Conservation (phyloP, 1,284 basidiomycete genomes). For the Apiotrichum laibachii region DNA sequence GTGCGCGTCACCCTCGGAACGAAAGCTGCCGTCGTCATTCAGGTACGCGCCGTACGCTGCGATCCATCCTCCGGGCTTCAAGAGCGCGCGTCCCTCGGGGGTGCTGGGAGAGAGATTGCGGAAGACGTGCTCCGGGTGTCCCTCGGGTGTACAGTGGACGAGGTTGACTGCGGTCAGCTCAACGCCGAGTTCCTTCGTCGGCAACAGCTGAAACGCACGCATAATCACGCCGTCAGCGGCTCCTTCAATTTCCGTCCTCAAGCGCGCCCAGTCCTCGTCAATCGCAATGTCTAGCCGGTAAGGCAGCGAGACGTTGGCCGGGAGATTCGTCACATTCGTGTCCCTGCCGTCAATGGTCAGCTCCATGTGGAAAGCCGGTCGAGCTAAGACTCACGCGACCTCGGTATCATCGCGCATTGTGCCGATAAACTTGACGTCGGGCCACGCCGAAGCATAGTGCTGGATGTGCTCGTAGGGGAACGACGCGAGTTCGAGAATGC, state of each 20-base stretch:
- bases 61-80: conserved; percentile 30
- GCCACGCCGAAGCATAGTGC: conserved; percentile 26
- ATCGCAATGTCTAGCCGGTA: conserved; percentile 23
- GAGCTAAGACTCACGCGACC: conserved; percentile 21
- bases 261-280: conserved; percentile 21
- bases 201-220: conserved; percentile 16
- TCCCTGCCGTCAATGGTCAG: neutral
- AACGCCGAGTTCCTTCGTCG: conserved; percentile 1
- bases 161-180: conserved; percentile 33
- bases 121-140: conserved; percentile 37
- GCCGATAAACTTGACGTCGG: conserved; percentile 31
- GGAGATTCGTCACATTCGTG: conserved; percentile 5
- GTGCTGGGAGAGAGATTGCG: conserved; percentile 28
- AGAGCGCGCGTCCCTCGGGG: conserved; percentile 6
- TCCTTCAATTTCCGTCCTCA: neutral
- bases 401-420: conserved; percentile 29
- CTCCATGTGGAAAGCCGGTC: neutral
- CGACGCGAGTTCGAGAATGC: conserved; percentile 36
- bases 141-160: conserved; percentile 38
- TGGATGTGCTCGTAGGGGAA: conserved; percentile 36
- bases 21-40: conserved; percentile 38
- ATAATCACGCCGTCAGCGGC: conserved; percentile 23
- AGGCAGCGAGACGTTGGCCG: conserved; percentile 20
- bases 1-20: conserved; percentile 30
- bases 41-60: conserved; percentile 39